These are phyloP conservation scores for Cyclostephanos tholiformis DNA, from an alignment of 108 stramenopile species.

Conservation along the genomic window DNA sequence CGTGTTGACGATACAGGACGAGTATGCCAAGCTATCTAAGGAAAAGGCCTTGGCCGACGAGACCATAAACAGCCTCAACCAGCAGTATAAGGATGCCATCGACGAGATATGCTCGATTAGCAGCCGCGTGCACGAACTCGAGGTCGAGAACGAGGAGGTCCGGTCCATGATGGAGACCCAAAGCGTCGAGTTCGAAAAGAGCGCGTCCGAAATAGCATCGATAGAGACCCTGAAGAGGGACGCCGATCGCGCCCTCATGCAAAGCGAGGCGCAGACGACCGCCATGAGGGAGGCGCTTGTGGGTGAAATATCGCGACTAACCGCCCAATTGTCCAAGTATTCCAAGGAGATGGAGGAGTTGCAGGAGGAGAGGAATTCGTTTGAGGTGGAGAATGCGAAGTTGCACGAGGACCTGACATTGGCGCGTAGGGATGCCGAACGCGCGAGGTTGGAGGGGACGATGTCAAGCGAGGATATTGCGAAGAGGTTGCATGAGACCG, in stretches of 20 bases:
- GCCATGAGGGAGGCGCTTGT: slow-evolving; percentile 38
- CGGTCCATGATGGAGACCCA: slow-evolving; percentile 49
- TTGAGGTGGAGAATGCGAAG: slow-evolving; percentile 31
- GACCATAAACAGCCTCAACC: slow-evolving; percentile 30
- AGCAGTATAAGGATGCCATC: slow-evolving; percentile 46
- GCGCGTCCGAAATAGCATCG: slow-evolving; percentile 38
- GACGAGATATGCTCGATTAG: slow-evolving; percentile 42
- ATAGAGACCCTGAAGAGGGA: slow-evolving; percentile 36
- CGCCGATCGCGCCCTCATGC: slow-evolving; percentile 14
- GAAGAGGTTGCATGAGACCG: slow-evolving; percentile 5
- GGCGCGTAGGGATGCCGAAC: slow-evolving; percentile 38
- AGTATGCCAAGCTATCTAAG: slow-evolving; percentile 46
- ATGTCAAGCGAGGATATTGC: slow-evolving; percentile 6
- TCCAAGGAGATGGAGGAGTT: slow-evolving; percentile 41
- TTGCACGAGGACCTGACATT: slow-evolving; percentile 30
- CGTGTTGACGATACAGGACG: slow-evolving; percentile 52
- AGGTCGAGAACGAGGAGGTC: slow-evolving; percentile 46
- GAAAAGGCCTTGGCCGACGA: slow-evolving; percentile 47
- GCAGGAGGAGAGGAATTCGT: slow-evolving; percentile 29
- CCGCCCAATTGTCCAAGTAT: slow-evolving; percentile 28
- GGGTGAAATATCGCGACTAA: slow-evolving; percentile 33
- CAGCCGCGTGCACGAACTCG: slow-evolving; percentile 33
- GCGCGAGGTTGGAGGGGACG: slow-evolving; percentile 26
- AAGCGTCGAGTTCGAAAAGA: slow-evolving; percentile 43
- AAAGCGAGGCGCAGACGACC: slow-evolving; percentile 20